Conservation (phyloP, 2,329 filamentous ascomycete genomes). For the Epichloe festucae region DNA sequence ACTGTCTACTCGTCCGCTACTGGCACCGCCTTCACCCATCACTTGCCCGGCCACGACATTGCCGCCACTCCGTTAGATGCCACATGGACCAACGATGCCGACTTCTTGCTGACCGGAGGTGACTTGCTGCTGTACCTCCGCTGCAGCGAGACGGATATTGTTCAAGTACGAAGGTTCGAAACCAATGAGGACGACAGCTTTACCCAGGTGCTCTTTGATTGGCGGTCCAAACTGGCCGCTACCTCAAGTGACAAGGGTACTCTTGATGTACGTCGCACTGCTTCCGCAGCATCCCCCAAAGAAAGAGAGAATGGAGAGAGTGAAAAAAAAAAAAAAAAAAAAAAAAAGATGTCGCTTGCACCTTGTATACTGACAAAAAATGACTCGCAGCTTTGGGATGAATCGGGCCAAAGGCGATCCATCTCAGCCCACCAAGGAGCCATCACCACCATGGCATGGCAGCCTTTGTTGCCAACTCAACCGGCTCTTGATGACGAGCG, state of each 20-base stretch:
- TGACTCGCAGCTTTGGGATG: conserved; percentile 39
- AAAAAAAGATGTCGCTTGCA: not conserved
- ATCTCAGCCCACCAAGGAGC: conserved; percentile 46
- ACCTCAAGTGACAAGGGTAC: conserved; percentile 47
- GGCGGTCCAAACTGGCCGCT: conserved; percentile 37
- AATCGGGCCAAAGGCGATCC: conserved; percentile 37
- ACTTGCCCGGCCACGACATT: conserved; percentile 37
- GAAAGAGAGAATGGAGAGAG: not conserved
- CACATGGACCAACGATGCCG: conserved; percentile 43
- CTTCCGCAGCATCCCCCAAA: not conserved
- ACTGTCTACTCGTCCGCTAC: conserved; percentile 37
- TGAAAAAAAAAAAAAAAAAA: not conserved
- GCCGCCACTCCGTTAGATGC: conserved; percentile 41
- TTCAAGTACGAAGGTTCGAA: conserved; percentile 34
- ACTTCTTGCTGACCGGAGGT: conserved; percentile 47
- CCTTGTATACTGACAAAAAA: not conserved
- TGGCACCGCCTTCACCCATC: conserved; percentile 32
- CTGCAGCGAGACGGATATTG: conserved; percentile 33
- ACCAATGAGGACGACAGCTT: conserved; percentile 41
- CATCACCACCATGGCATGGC: conserved; percentile 48
- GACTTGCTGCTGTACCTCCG: conserved; percentile 37
- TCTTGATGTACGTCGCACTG: conserved; percentile 40
- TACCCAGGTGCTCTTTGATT: conserved; percentile 43
- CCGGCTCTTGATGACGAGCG: conserved; percentile 33
- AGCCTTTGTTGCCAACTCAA: conserved; percentile 33